Conservation (phyloP, 805 yeast genomes). For the Candida sithepensis region DNA sequence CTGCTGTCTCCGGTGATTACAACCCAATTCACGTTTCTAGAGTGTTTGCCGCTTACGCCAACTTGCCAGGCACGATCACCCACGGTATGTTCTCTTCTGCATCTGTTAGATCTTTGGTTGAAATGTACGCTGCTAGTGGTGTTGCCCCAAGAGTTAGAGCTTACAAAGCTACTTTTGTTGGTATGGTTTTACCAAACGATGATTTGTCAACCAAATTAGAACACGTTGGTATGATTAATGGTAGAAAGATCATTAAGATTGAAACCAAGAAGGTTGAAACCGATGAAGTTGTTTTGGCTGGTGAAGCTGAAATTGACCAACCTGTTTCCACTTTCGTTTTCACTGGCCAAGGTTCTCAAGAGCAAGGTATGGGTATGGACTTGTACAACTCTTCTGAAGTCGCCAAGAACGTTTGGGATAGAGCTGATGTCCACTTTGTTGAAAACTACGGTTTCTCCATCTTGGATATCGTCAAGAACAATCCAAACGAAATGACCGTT, state of each 20-base stretch:
- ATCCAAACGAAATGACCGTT: constrained; percentile 92
- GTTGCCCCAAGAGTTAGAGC: constrained; percentile 95
- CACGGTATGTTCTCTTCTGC: constrained; percentile 99
- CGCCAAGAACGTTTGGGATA: constrained; percentile 96
- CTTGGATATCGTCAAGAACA: constrained; percentile 89
- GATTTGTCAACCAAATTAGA: constrained; percentile 81
- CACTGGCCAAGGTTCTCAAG: constrained; percentile 99
- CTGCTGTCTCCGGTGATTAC: constrained; percentile 96
- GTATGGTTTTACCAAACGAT: constrained; percentile 98
- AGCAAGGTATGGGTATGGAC: constrained; percentile 99
- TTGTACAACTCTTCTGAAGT: constrained; percentile 85
- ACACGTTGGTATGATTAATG: constrained; percentile 98
- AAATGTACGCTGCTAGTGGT: constrained; percentile 97
- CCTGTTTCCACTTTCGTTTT: constrained; percentile 95
- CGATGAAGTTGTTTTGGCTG: constrained; percentile 71
- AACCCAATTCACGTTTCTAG: constrained; percentile 98
- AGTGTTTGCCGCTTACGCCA: constrained; percentile 89
- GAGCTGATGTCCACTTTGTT: constrained; percentile 91
- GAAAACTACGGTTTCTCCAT: constrained; percentile 96
- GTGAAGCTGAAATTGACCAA: constrained; percentile 99
- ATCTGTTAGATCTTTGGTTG: constrained; percentile 89
- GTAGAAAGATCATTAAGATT: constrained; percentile 94
- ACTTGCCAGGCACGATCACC: constrained; percentile 94
- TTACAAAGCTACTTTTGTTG: constrained; percentile 83
- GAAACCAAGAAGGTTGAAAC: constrained; percentile 83